Evolutionary conservation across 768 basidiomycete genomes (phyloP), one percentile per base, ranked within the genome.

Genomic region (Auriculariales sp.): DNA sequence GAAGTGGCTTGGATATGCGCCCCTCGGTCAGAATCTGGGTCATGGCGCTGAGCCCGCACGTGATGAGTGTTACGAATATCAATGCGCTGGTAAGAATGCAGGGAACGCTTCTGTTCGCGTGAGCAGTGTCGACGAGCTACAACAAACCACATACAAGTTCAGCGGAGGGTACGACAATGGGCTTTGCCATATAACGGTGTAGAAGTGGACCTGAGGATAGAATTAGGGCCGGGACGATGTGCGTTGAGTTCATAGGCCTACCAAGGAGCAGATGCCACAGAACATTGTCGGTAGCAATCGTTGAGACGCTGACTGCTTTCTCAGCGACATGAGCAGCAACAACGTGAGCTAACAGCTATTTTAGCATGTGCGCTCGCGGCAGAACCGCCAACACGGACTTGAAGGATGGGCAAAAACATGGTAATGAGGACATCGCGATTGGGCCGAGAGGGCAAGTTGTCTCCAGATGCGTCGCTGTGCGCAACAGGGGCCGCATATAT

Each of bases 361-460:
- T 35, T 14, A 50, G 46, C 48, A 33, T 46, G 33, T 39, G 46
- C 24, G 29, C 27, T 7, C 47, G 17, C 28, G 3, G 31, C n/a
- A 47, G 3, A 44, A 42, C 14, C 25, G 25, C 6, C 12, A 9
- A 22, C 39, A 34, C 42, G 3, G 49, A 80, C 80, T 70, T 87
- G 84, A 15, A 88, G 62, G 22, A 88, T 70, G 3, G 86, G 86
- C 25, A 87, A 70, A 4, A 79, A 63, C 49, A 88, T 76, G 6
- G 80, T 83, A 51, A 87, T 68, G n/a, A 84, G 66, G 24, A 77
- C 76, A 57, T 88, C 82, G 46, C 75, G 73, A 56, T 85, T 83
- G 3, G 84, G 86, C 36, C 84, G 68, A 7, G 81, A 73, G 0
- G 77, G 77, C 3, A 68, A n/a, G 58, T 2, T 66, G 70, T 2